Evolutionary conservation across 768 basidiomycete genomes (phyloP), one percentile per base, ranked within the genome.

Genomic region (Collybia mongolica): DNA sequence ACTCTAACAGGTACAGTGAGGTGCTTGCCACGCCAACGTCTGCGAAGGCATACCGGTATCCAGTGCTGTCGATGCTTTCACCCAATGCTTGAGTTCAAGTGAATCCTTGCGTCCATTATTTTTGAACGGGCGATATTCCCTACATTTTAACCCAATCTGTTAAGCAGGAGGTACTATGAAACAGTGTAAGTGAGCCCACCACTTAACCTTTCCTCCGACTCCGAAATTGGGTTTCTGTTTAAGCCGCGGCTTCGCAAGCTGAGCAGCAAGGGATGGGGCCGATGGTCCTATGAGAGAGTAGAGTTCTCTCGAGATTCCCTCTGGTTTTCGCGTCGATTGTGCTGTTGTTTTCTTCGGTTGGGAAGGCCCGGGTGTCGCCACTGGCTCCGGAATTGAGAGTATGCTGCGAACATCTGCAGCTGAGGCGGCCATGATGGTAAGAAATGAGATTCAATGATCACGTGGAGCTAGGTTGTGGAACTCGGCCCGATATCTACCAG

Each of bases 251-350:
- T 91, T 90, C 22, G 86, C 77, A 51, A 86, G 78, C 58, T 90
- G 86, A 28, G 89, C 81, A 0, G 85, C 87, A 43, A 98, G 78
- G 2, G 88, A 84, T 0, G 96, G 94, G 9, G 89, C 88, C 42
- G 91, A 89, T 52, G 92, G 85, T n/a, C 96, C 96, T 56, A 99
- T 98, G 52, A 99, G 82, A 1, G 90, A 86, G 70, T 90, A 98
- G 2, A 99, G 78, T 67, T 98, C 95, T 57, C 94, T 77, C 0
- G 93, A 88, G 53, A 98, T 94, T 17, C 96, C 95, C 17, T 93
- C 91, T 3, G 90, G 90, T 67, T 90, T 92, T 61, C 80, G 79
- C 15, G 72, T 61, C 11, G 74, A 60, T 2, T 70, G 15, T n/a
- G 71, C 48, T 19, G 64, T 29, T 2, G 69, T 52, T 57, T 80